Evolutionary conservation across 2,329 filamentous ascomycete species (phyloP).

Genomic region (Neofusicoccum umdonicola): DNA sequence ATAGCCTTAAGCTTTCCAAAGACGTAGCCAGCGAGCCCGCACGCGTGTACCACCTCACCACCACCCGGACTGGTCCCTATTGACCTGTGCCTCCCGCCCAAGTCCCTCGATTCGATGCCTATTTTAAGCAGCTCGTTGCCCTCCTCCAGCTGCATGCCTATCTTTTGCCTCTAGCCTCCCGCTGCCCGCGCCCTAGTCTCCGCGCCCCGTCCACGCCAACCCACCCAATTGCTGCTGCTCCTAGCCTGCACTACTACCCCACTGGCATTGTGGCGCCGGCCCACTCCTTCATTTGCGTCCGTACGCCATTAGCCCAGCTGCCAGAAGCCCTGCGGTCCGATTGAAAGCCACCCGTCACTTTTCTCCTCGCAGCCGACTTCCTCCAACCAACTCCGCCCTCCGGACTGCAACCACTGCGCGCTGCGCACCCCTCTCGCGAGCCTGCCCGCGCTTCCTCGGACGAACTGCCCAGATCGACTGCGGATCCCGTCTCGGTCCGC

Average conservation of each 20-base stretch:
- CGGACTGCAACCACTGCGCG: neutral
- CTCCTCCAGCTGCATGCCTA: neutral
- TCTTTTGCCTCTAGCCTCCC: conserved; percentile 12
- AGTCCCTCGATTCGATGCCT: conserved; percentile 1
- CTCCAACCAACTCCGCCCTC: neutral
- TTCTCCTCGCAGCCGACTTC: neutral
- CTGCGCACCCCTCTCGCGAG: neutral
- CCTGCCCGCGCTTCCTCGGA: neutral
- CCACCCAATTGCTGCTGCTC: neutral
- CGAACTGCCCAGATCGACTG: conserved; percentile 12
- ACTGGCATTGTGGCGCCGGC: conserved; percentile 12
- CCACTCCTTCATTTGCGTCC: conserved; percentile 13
- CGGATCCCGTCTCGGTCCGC: conserved; percentile 18
- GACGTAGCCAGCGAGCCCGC: neutral
- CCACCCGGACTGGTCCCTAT: neutral
- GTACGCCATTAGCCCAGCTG: neutral
- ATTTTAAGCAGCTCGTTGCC: conserved; percentile 11
- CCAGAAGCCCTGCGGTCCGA: conserved; percentile 3
- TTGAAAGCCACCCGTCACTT: neutral
- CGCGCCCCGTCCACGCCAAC: neutral
- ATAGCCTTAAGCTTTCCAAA: conserved; percentile 11
- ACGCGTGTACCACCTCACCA: neutral
- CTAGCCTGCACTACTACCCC: conserved; percentile 4
- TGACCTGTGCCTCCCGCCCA: neutral
- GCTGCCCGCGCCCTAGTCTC: conserved; percentile 3